A percentile compares a stretch with the other conserved stretches of the same genome.
Conservation (phyloP, 768 basidiomycete species). For the Rickenella mellea region DNA sequence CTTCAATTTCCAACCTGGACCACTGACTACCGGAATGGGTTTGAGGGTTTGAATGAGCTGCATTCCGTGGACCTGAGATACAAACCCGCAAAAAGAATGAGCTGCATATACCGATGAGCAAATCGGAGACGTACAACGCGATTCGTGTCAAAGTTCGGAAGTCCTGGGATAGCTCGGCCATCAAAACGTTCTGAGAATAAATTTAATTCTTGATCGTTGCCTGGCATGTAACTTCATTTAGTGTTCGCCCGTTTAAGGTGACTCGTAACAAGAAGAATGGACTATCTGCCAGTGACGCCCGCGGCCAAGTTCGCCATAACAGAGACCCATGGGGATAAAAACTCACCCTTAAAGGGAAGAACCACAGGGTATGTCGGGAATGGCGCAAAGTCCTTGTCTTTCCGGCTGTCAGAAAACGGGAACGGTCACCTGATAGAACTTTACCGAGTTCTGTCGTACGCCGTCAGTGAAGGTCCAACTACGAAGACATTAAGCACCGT, state of each 20-base stretch:
- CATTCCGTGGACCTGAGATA: conserved; percentile 65
- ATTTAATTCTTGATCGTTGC: conserved; percentile 56
- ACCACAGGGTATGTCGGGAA: conserved; percentile 85
- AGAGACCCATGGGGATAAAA: no score
- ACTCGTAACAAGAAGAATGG: no score
- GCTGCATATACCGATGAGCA: background rate
- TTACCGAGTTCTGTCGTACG: conserved; percentile 20
- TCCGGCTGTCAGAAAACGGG: background rate
- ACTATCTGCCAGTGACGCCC: no score
- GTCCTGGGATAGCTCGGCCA: conserved; percentile 40
- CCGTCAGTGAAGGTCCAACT: background rate
- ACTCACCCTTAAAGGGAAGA: conserved; percentile 54
- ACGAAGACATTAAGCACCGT: conserved; percentile 35
- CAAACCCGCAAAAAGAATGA: background rate
- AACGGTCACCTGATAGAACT: background rate
- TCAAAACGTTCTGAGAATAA: conserved; percentile 47
- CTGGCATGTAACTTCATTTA: conserved; percentile 15
- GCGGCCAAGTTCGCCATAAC: no score
- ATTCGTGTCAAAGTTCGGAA: conserved; percentile 65
- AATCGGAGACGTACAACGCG: conserved; percentile 41
- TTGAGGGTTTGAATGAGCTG: conserved; percentile 76
- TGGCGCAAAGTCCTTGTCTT: conserved; percentile 62
- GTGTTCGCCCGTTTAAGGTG: background rate
- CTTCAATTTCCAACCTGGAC: conserved; percentile 71
- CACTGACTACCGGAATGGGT: conserved; percentile 66